Evolutionary conservation across 2,329 filamentous ascomycete genomes (phyloP), one percentile per base, ranked within the genome.

Genomic region (Colletotrichum tamarilloi): DNA sequence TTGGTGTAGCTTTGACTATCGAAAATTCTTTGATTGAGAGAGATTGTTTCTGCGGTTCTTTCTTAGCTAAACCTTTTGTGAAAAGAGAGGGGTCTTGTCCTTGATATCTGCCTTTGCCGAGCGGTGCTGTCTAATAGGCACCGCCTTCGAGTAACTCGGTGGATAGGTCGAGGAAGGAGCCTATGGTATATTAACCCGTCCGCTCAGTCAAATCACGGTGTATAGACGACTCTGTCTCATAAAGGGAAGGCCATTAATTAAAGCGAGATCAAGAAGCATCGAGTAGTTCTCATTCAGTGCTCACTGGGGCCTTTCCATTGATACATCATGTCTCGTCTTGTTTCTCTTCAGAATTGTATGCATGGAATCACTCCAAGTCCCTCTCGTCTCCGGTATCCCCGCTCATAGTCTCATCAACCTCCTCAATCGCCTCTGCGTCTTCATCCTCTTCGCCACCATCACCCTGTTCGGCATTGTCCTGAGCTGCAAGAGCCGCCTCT

Each of bases 61-160:
- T 9, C 8, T 49, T 22, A 49, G 42, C 8, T 49, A 3, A 4
- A 49, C 8, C 3, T 11, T 11, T n/a, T 49, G 42, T 49, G 7
- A 9, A n/a, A 19, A 49, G 42, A 9, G 0, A 22, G 42, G 19
- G 42, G 8, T 4, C 7, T 0, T 2, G 8, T 19, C 3, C 1
- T 49, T 19, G 4, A 49, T 9, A 12, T 11, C 42, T 11, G 38
- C 9, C 38, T 22, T 35, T 1, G 4, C 32, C 11, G 32, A 1
- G 9, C 5, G 11, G 11, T 35, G 32, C 11, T 35, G 32, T 35
- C 11, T 5, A 12, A 35, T 4, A 35, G 32, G 32, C 32, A 35
- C 11, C 32, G 4, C 32, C 32, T 11, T 35, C 11, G 32, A 35
- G 32, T 35, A 1, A 12, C 32, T 12, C 12, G 19, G 42, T 22